Conservation (phyloP, 2,329 filamentous ascomycete genomes). For the Tolypocladium sp. region DNA sequence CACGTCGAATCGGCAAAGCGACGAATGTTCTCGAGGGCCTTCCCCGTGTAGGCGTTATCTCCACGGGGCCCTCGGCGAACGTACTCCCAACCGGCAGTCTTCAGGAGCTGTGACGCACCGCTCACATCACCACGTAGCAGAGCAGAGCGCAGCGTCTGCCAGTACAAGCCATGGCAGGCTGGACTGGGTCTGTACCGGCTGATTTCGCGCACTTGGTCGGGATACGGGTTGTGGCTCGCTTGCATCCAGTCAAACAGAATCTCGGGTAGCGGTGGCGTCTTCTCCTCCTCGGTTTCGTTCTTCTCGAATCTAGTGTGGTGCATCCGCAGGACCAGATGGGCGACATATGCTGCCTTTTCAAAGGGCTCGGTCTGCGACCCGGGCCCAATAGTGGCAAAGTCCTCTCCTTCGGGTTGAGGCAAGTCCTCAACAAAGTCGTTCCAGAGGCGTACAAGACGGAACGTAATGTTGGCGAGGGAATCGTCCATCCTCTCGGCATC, state of each 20-base stretch:
- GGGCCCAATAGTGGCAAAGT: slow-evolving; percentile 55
- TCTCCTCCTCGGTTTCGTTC: slow-evolving; percentile 25
- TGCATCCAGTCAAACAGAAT: slow-evolving; percentile 79
- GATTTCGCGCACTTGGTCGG: slow-evolving; percentile 57
- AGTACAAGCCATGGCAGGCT: slow-evolving; percentile 69
- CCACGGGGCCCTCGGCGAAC: slow-evolving; percentile 60
- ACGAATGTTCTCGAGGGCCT: slow-evolving; percentile 70
- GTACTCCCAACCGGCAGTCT: slow-evolving; percentile 68
- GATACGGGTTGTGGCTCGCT: slow-evolving; percentile 62
- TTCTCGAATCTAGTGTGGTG: slow-evolving; percentile 53
- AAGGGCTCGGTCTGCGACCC: slow-evolving; percentile 53
- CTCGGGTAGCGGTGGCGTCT: slow-evolving; percentile 56
- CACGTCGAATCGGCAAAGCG: slow-evolving; percentile 61
- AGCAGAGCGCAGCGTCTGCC: slow-evolving; percentile 71
- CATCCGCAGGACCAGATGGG: slow-evolving; percentile 66
- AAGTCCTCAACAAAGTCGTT: slow-evolving; percentile 40
- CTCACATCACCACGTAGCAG: slow-evolving; percentile 67
- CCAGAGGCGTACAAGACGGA: slow-evolving; percentile 47
- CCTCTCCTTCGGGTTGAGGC: slow-evolving; percentile 40
- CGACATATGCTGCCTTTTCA: slow-evolving; percentile 71
- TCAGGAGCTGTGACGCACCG: slow-evolving; percentile 59
- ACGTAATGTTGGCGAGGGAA: slow-evolving; percentile 44
- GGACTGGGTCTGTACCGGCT: slow-evolving; percentile 59
- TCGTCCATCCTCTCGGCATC: slow-evolving; percentile 47
- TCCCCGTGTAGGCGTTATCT: slow-evolving; percentile 61